A percentile compares a stretch with the other conserved stretches of the same genome.
phyloP scores from a whole-genome alignment of 768 basidiomycete species.

The Nidularia sp. region DNA sequence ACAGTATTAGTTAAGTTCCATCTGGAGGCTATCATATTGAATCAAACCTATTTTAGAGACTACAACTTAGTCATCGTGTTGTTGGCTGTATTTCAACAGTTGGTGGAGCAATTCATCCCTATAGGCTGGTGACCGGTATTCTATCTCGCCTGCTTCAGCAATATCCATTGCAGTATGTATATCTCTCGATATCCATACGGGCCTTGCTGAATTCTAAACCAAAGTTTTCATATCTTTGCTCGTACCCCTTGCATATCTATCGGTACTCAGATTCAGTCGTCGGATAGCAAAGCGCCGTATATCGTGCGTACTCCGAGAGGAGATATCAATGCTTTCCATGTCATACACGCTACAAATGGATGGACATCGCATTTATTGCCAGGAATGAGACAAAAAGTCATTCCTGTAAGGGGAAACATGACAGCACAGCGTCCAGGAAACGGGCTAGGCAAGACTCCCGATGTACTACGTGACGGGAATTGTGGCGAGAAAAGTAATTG shows the following conservation, averaged over 20 bases:
- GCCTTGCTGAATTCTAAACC: neutral
- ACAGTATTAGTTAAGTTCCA: neutral
- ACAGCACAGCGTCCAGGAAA: constrained; percentile 57
- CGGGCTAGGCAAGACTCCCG: constrained; percentile 13
- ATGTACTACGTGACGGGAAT: neutral
- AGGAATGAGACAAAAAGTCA: constrained; percentile 55
- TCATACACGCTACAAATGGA: constrained; percentile 84
- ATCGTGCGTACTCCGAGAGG: constrained; percentile 62
- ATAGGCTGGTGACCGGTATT: constrained; percentile 62
- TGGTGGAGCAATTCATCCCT: constrained; percentile 67
- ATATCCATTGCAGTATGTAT: constrained; percentile 42
- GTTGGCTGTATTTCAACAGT: constrained; percentile 48
- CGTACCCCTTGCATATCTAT: constrained; percentile 54
- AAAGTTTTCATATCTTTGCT: constrained; percentile 56
- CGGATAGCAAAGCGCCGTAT: constrained; percentile 26
- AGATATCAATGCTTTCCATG: constrained; percentile 47
- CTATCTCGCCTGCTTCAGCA: constrained; percentile 45
- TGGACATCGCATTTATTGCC: constrained; percentile 73
- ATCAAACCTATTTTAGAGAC: constrained; percentile 26
- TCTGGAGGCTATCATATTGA: too few species aligned
- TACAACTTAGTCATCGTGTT: constrained; percentile 21
- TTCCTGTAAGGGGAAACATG: constrained; percentile 60
- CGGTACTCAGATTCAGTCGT: constrained; percentile 19
- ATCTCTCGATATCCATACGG: neutral
- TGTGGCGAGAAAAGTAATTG: constrained; percentile 9